These are phyloP conservation scores for Pyrenophora teres DNA, from an alignment of 2,329 filamentous ascomycete genomes.

Conservation along the genomic window DNA sequence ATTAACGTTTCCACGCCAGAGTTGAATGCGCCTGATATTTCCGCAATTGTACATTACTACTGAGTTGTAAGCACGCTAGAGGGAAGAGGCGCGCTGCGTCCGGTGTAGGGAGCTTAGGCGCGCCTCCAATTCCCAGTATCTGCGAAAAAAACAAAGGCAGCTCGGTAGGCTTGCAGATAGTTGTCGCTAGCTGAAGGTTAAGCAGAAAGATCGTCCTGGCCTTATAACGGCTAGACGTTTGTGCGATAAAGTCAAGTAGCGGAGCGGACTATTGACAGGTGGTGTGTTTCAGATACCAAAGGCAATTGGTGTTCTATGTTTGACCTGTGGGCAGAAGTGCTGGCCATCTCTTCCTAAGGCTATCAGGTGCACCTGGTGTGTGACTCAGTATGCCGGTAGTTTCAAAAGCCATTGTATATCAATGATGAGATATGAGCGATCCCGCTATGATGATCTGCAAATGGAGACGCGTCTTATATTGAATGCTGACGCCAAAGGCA, in stretches of 20 bases:
- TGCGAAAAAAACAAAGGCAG: neutral
- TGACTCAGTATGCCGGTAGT: neutral
- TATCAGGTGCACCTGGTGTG: neutral
- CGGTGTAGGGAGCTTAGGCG: no score
- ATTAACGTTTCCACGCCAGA: neutral
- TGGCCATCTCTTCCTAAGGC: neutral
- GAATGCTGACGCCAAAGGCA: no score
- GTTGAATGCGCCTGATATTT: neutral
- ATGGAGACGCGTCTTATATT: no score
- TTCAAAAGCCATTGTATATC: neutral
- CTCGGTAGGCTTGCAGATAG: neutral
- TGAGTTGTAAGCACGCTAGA: neutral
- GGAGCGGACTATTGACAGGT: neutral
- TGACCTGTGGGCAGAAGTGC: neutral
- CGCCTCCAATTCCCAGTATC: neutral
- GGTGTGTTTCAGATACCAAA: neutral
- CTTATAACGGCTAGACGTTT: neutral
- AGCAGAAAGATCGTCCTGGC: neutral
- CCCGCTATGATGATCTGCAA: no score
- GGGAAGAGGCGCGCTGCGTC: neutral
- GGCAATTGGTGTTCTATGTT: neutral
- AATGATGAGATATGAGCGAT: no score
- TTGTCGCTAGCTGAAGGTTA: constrained; percentile 1
- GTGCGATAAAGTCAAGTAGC: neutral
- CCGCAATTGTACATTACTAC: neutral